Percentiles rank a stretch among this genome's conserved stretches.
These are phyloP conservation scores for Chenopodium suecicum DNA, from an alignment of 148 eudicot genomes.

Conservation along the genomic window DNA sequence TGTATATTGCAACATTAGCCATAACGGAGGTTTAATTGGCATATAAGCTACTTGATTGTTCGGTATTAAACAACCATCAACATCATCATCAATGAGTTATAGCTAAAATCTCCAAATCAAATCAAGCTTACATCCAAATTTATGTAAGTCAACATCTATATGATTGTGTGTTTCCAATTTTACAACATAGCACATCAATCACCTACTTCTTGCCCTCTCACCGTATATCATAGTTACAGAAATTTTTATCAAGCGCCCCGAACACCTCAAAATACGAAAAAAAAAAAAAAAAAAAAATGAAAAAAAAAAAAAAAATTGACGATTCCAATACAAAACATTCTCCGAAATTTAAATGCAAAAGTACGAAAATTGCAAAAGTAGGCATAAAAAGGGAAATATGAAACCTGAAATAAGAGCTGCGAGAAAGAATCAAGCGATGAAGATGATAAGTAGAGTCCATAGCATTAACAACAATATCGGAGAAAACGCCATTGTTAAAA, in stretches of 20 bases:
- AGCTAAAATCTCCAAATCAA: neutral
- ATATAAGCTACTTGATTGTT: neutral
- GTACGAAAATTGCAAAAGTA: neutral
- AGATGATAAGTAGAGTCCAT: slow-evolving; percentile 81
- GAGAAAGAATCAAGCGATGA: slow-evolving; percentile 91
- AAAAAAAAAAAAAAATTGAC: too few species aligned
- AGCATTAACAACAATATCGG: slow-evolving; percentile 82
- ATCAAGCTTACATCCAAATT: neutral
- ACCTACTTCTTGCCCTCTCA: too few species aligned
- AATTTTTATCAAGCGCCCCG: too few species aligned
- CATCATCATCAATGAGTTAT: neutral
- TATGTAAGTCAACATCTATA: neutral
- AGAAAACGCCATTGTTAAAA: slow-evolving; percentile 74
- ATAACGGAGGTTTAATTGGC: neutral
- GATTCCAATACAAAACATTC: neutral
- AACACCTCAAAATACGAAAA: too few species aligned
- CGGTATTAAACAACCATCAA: too few species aligned
- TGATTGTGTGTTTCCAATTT: neutral
- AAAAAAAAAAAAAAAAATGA: too few species aligned
- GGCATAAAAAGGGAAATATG: neutral
- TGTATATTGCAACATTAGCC: neutral
- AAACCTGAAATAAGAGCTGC: slow-evolving; percentile 94
- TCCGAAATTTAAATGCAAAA: neutral
- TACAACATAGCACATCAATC: neutral
- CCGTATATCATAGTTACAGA: too few species aligned